Evolutionary conservation across 148 eudicot genomes (phyloP).

Genomic region (Chenopodium album): DNA sequence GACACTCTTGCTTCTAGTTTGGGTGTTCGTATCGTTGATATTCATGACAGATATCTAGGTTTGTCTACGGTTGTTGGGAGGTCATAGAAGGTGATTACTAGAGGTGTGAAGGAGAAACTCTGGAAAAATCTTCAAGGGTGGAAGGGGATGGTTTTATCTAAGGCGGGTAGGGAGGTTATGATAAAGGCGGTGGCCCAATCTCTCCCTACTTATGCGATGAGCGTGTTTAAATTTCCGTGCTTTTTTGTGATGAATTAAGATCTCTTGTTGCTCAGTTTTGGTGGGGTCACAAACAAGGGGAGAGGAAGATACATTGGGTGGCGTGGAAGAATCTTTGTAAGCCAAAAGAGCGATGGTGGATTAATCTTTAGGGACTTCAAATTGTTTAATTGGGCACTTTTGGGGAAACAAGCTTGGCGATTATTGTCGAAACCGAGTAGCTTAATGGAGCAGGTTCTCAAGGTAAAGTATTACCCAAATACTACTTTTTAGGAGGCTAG

Average conservation of each 20-base stretch:
- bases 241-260: not conserved
- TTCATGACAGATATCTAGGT: too few relatives aligned
- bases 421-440: not conserved
- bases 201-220: not conserved
- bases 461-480: not conserved
- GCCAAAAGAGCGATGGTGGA: not conserved
- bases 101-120: too few relatives aligned
- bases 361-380: not conserved
- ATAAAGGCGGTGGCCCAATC: not conserved
- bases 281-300: not conserved
- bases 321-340: not conserved
- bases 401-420: not conserved
- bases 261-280: not conserved
- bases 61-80: too few relatives aligned
- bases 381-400: not conserved
- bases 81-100: too few relatives aligned
- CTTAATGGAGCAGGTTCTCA: not conserved
- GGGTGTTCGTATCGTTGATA: too few relatives aligned
- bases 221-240: not conserved
- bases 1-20: too few relatives aligned
- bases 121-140: too few relatives aligned
- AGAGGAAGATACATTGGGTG: not conserved
- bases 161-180: conserved; percentile 11
- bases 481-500: not conserved
- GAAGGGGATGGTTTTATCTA: not conserved